phyloP scores from a whole-genome alignment of 2,329 filamentous ascomycete genomes.

The Myriosclerotinia duriaeana region DNA sequence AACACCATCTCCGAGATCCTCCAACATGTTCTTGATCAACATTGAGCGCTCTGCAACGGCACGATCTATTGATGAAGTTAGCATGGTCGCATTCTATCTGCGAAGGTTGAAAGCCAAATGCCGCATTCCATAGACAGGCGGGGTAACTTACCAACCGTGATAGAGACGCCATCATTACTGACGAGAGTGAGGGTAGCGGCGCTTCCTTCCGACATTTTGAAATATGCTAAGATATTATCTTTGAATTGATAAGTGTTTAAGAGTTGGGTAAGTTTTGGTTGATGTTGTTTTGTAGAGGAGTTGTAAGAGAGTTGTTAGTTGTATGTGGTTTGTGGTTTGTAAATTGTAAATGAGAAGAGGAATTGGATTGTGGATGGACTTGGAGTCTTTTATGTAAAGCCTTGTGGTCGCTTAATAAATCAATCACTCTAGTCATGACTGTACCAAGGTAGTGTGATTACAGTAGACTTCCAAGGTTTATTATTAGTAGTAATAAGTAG shows the following conservation, averaged over 20 bases:
- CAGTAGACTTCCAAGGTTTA: too few relatives aligned
- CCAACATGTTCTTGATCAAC: conserved; percentile 97
- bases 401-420: conserved; percentile 13
- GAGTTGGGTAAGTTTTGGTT: too few relatives aligned
- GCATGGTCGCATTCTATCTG: conserved; percentile 23
- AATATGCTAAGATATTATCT: neutral
- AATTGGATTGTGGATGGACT: neutral
- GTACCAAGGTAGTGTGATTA: too few relatives aligned
- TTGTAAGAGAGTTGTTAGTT: too few relatives aligned
- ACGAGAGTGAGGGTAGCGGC: conserved; percentile 46
- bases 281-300: neutral
- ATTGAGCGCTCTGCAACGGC: conserved; percentile 86
- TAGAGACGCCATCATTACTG: conserved; percentile 51
- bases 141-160: conserved; percentile 50
- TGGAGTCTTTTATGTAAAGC: conserved; percentile 16
- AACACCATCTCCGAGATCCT: conserved; percentile 74
- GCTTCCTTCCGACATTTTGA: conserved; percentile 41
- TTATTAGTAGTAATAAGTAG: too few relatives aligned
- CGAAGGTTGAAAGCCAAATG: neutral
- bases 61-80: conserved; percentile 58
- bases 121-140: conserved; percentile 21
- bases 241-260: neutral
- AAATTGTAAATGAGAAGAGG: conserved; percentile 2
- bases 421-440: neutral
- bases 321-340: too few relatives aligned